Conservation (phyloP, 2,329 filamentous ascomycete species). For the Sarocladiaceae sp. region DNA sequence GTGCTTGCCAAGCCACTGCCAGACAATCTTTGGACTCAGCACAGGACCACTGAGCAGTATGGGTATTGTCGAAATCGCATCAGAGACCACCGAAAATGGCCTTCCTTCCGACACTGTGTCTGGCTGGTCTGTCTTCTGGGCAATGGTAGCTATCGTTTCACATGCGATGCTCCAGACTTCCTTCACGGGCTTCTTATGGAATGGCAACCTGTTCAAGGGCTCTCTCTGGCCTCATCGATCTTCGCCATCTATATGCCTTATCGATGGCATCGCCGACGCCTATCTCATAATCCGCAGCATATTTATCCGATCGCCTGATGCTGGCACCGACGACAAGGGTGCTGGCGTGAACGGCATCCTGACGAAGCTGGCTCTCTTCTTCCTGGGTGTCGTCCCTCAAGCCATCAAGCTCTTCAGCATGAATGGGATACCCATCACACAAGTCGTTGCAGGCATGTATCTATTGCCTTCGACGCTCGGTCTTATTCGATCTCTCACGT, state of each 20-base stretch:
- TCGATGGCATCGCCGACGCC: background rate
- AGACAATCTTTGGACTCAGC: too few species aligned
- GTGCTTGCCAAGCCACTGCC: too few species aligned
- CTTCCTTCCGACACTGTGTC: background rate
- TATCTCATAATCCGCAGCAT: background rate
- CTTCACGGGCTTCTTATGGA: background rate
- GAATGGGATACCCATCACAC: background rate
- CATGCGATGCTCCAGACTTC: background rate
- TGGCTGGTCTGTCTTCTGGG: background rate
- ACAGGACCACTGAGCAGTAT: too few species aligned
- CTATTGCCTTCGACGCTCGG: background rate
- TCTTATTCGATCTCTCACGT: background rate
- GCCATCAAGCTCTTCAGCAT: background rate
- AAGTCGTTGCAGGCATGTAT: background rate
- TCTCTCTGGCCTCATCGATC: background rate
- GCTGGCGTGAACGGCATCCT: background rate
- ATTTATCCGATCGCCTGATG: background rate
- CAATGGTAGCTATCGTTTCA: background rate
- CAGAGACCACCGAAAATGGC: background rate
- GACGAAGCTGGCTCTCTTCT: background rate
- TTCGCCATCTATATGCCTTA: background rate
- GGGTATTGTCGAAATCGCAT: too few species aligned
- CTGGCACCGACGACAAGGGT: background rate
- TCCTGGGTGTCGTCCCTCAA: background rate
- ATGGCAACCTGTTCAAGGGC: background rate